Percentiles rank a stretch among this genome's conserved stretches.
phyloP scores from a whole-genome alignment of 192 early-diverging fungal species.

The Gryganskiella cystojenkinii region DNA sequence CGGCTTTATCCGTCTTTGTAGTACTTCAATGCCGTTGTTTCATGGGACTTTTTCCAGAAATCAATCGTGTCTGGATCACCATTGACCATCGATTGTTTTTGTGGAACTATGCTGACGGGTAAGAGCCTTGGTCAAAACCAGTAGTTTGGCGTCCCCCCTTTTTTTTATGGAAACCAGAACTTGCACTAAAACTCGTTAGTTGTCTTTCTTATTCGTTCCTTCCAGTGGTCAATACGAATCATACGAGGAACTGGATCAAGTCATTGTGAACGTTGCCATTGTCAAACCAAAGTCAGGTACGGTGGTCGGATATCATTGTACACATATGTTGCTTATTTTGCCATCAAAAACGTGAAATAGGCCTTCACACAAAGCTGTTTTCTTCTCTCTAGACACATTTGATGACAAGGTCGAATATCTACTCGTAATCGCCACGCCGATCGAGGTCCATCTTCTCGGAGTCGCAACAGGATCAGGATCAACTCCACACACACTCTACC shows the following conservation, averaged over 20 bases:
- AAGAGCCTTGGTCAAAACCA: conserved; percentile 21
- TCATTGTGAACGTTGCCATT: conserved; percentile 87
- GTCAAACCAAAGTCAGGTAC: conserved; percentile 78
- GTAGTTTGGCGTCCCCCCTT: no score
- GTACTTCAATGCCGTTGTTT: conserved; percentile 79
- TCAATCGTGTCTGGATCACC: conserved; percentile 91
- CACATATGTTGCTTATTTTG: background rate
- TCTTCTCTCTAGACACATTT: conserved; percentile 73
- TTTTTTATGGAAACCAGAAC: no score
- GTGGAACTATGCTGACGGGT: conserved; percentile 91
- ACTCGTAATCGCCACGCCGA: conserved; percentile 86
- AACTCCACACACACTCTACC: conserved; percentile 75
- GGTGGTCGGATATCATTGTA: background rate
- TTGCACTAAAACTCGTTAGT: no score
- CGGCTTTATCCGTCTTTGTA: no score
- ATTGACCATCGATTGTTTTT: conserved; percentile 90
- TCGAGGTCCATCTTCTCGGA: conserved; percentile 86
- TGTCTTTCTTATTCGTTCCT: background rate
- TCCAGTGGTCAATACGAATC: conserved; percentile 67
- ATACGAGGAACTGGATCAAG: conserved; percentile 89
- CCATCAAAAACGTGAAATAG: background rate
- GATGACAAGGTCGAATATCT: conserved; percentile 84
- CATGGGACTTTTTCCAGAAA: conserved; percentile 92
- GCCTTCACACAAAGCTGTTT: background rate
- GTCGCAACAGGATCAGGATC: conserved; percentile 65